phyloP scores from a whole-genome alignment of 768 basidiomycete species.

The Podaxis sp. region DNA sequence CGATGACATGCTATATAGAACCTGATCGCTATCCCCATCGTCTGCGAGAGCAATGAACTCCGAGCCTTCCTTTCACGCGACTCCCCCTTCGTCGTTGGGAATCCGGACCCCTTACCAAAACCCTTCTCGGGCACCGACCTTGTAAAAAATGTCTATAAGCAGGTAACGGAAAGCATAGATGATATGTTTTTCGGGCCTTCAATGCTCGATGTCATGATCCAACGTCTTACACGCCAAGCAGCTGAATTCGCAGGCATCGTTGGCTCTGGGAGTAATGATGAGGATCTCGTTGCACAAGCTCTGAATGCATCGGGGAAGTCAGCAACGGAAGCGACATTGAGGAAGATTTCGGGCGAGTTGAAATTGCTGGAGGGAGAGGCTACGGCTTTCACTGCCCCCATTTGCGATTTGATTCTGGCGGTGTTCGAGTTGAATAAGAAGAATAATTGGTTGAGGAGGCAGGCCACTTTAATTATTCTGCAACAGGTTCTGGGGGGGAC shows the following conservation, averaged over 20 bases:
- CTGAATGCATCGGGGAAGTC: slow-evolving; percentile 67
- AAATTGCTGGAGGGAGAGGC: slow-evolving; percentile 85
- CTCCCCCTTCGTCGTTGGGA: slow-evolving; percentile 74
- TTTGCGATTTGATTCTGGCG: slow-evolving; percentile 90
- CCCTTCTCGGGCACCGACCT: slow-evolving; percentile 70
- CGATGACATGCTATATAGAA: slow-evolving; percentile 40
- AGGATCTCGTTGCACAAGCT: slow-evolving; percentile 81
- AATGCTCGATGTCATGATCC: slow-evolving; percentile 94
- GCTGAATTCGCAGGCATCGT: slow-evolving; percentile 85
- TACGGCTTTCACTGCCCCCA: slow-evolving; percentile 88
- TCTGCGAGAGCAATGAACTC: slow-evolving; percentile 82
- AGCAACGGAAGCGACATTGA: slow-evolving; percentile 63
- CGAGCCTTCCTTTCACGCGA: slow-evolving; percentile 85
- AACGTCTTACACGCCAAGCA: slow-evolving; percentile 85
- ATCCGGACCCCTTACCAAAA: slow-evolving; percentile 41
- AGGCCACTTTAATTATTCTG: slow-evolving; percentile 94
- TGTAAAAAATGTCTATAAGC: slow-evolving; percentile 85
- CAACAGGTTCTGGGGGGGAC: slow-evolving; percentile 96
- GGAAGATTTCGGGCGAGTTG: slow-evolving; percentile 74
- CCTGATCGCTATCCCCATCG: slow-evolving; percentile 67
- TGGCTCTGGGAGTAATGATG: slow-evolving; percentile 75
- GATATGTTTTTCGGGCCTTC: slow-evolving; percentile 97
- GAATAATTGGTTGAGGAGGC: slow-evolving; percentile 94
- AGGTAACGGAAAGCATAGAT: slow-evolving; percentile 92
- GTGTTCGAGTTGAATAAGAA: slow-evolving; percentile 94